Conservation (phyloP, 306 rosid species). For the Aeschynomene evenia region DNA sequence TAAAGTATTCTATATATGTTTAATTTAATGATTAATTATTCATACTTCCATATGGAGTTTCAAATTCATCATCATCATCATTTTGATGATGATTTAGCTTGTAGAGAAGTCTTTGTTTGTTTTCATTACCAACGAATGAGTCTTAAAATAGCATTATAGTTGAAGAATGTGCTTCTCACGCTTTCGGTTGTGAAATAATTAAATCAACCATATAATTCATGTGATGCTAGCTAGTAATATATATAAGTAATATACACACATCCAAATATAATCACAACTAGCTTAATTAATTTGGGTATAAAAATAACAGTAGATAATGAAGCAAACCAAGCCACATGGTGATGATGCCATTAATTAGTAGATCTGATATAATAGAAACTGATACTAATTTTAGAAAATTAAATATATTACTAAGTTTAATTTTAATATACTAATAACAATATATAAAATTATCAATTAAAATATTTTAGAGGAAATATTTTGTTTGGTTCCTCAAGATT, state of each 20-base stretch:
- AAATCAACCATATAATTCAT: not conserved
- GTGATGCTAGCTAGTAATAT: too few species aligned
- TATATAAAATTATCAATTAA: too few species aligned
- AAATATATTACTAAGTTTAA: not conserved
- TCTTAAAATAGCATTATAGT: not conserved
- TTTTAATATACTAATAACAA: too few species aligned
- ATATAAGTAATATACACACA: not conserved
- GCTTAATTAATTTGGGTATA: slow-evolving; percentile 3
- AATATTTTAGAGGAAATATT: too few species aligned
- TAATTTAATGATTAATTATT: slow-evolving; percentile 23
- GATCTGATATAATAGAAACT: not conserved
- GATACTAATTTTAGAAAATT: not conserved
- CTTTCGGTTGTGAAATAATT: slow-evolving; percentile 1
- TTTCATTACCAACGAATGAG: not conserved
- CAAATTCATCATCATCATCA: not conserved
- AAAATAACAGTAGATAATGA: too few species aligned
- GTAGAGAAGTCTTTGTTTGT: not conserved
- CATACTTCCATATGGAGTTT: not conserved
- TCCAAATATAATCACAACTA: not conserved
- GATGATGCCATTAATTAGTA: slow-evolving; percentile 17
- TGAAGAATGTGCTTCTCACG: slow-evolving; percentile 4
- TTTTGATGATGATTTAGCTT: not conserved
- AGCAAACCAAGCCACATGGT: slow-evolving; percentile 4
- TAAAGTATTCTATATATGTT: too few species aligned
- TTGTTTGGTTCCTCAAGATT: too few species aligned